Evolutionary conservation across 148 eudicot genomes (phyloP).

Genomic region (Rhododendron williamsianum): DNA sequence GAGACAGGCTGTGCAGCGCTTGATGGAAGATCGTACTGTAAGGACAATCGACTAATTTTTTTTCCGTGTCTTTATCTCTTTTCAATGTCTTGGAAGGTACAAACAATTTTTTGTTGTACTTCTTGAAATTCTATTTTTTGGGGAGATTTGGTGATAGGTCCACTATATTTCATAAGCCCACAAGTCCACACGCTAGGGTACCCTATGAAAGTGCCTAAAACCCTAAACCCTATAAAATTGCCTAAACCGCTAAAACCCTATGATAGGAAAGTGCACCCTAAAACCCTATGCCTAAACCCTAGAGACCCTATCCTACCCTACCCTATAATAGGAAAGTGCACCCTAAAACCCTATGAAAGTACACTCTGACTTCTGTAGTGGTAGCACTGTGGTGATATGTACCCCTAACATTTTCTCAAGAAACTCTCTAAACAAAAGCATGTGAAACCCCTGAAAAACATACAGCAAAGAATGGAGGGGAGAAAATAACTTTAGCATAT

Average conservation of each 20-base stretch:
- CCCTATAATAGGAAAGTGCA: no score
- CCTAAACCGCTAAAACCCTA: no score
- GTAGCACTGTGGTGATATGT: background rate
- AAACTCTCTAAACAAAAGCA: background rate
- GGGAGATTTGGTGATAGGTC: no score
- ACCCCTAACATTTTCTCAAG: no score
- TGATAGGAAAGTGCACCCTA: no score
- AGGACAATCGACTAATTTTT: slow-evolving; percentile 21
- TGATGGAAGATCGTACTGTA: slow-evolving; percentile 77
- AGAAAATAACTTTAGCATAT: background rate
- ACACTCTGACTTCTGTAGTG: background rate
- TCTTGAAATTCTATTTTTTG: background rate
- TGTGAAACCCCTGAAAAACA: background rate
- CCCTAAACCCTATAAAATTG: no score
- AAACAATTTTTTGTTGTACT: background rate
- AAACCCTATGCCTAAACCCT: no score
- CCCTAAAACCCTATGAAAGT: no score
- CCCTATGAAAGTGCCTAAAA: no score
- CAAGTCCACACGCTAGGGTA: no score
- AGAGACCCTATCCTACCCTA: no score
- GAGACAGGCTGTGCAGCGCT: slow-evolving; percentile 78
- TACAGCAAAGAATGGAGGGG: background rate
- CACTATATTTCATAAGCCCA: no score
- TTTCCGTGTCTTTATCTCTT: background rate
- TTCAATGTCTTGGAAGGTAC: background rate